Evolutionary conservation across 768 basidiomycete genomes (phyloP), one percentile per base, ranked within the genome.

Genomic region (Saitozyma sp.): DNA sequence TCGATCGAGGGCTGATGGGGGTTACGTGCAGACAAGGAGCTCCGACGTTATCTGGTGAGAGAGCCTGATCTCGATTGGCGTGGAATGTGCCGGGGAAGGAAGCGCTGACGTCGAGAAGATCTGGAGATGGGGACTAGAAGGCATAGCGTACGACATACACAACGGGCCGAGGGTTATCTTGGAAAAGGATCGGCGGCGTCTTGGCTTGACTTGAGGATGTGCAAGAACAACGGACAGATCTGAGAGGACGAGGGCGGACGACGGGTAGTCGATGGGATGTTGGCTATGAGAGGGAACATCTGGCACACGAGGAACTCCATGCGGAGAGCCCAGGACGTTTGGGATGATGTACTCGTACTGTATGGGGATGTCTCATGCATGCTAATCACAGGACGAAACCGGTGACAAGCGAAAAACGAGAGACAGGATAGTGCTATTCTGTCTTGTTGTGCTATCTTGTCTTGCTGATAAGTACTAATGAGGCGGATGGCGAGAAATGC

Each of bases 41-140:
- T 91, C 29, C 78, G 86, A 43, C 83, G 83, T 56, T 89, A 87
- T 70, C 70, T 90, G 74, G 89, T 88, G 65, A 65, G 86, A 77
- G 37, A 42, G 16, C n/a, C 40, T 10, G 29, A 57, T 14, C 54
- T 17, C 16, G 13, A 54, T 57, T 5, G 29, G 38, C 51, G 38
- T 20, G 29, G n/a, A 42, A 11, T 3, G 41, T 42, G 39, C 50
- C 49, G 19, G 43, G 42, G 40, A 19, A 49, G n/a, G 17, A 14
- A 39, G 38, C n/a, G 46, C 17, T 57, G 14, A 20, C 40, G 1
- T 14, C 8, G 29, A 29, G 29, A 50, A 90, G 88, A 85, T 82
- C 62, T 90, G 88, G 88, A 86, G 85, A 74, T 89, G 88, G 88
- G 88, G 88, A 1, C 81, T 82, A 41, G 78, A 82, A 40, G 85